phyloP scores from a whole-genome alignment of 768 basidiomycete genomes.

The Suillus placidus region DNA sequence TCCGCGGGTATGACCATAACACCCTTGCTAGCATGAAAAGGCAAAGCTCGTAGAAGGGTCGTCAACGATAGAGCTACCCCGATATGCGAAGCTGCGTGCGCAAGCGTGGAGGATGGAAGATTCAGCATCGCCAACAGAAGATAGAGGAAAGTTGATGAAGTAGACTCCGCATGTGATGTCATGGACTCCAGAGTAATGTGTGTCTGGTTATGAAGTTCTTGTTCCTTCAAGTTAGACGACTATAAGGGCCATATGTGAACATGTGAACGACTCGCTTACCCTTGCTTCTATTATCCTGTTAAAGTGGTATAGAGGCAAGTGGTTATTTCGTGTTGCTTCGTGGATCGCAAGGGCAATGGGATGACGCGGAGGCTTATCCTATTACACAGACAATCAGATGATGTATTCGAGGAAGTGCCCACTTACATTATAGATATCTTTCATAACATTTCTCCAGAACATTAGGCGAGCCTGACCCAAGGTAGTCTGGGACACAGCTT shows the following conservation, averaged over 20 bases:
- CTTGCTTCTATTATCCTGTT: conserved; percentile 85
- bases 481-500: conserved; percentile 68
- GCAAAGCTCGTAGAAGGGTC: conserved; percentile 74
- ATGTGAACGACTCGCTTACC: conserved; percentile 43
- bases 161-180: conserved; percentile 76
- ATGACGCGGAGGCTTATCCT: conserved; percentile 79
- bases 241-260: conserved; percentile 18
- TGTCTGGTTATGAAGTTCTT: conserved; percentile 63
- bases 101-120: conserved; percentile 55
- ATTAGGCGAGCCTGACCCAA: conserved; percentile 86
- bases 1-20: conserved; percentile 80
- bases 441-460: conserved; percentile 85
- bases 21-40: conserved; percentile 74
- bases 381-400: conserved; percentile 25
- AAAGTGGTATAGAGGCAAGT: conserved; percentile 73
- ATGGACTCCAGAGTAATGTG: conserved; percentile 71
- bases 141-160: conserved; percentile 78
- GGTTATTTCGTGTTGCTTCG: conserved; percentile 50
- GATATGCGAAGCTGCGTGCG: conserved; percentile 82
- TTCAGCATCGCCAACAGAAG: conserved; percentile 69
- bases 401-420: conserved; percentile 22
- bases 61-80: conserved; percentile 73
- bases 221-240: conserved; percentile 48
- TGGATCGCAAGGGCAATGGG: conserved; percentile 78
- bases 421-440: conserved; percentile 62